Base-by-base conservation (phyloP, 202 grass and related monocot species). In the Elaeis oleifera region DNA sequence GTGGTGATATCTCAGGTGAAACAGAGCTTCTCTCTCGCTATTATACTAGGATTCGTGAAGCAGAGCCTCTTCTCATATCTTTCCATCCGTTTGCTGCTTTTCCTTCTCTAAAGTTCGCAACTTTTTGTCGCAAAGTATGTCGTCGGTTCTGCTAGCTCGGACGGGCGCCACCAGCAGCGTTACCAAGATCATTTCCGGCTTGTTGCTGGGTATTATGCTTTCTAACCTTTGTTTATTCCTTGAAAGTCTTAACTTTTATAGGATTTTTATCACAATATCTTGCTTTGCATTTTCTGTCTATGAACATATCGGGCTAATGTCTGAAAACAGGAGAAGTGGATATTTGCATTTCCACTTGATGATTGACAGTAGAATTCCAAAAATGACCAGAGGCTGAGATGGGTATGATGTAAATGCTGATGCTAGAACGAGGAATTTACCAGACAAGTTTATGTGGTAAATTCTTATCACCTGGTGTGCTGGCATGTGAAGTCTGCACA, bases 141-240 rank as follows among this genome's bases (percentile, higher is more conserved):
- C 76, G 67, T 53, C 69, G 68, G 61, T 72, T 54, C 49, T 65
- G 52, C 64, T 75, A 2, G 85, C 85, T 23, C 83, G 85, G 70
- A 83, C 76, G 72, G 85, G 27, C 80, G 85, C 23, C 80, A 83
- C 50, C 75, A 60, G 80, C 85, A 88, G 76, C 85, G 85, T 22
- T 88, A 88, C 68, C 80, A 88, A 51, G 55, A 76, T 70, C 71
- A 88, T 25, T 77, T 80, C 74, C 85, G 85, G n/a, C 88, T 87
- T 53, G 88, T 90, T 18, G 83, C 88, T 3, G 85, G 85, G 85
- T 88, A 57, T 23, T 71, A 64, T 61, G 24, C 24, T 69, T 71
- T 16, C 16, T 2, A 1, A 54, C 13, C 14, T 48, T 28, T 23
- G 23, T 26, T 6, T 28, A 16, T 23, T 14, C 25, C 5, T 8